Conservation (phyloP, 305 asterid species). For the Solanum hybrid region DNA sequence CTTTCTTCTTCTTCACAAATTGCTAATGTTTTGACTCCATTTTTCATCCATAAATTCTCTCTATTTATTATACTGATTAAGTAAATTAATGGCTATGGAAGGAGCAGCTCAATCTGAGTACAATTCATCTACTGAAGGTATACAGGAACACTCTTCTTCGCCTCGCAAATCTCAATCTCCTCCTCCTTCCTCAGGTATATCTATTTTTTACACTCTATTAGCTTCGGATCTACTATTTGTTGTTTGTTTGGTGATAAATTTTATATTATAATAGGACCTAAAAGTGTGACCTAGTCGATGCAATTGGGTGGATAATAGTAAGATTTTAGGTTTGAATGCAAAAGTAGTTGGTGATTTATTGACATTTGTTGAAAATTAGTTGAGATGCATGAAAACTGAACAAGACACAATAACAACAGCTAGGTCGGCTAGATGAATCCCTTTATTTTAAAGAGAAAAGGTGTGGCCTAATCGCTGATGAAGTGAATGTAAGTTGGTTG, state of each 20-base stretch:
- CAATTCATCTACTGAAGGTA: slow-evolving; percentile 2
- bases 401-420: not conserved
- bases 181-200: not conserved
- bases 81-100: not conserved
- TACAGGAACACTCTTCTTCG: not conserved
- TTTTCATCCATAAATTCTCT: not conserved
- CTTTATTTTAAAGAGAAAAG: not conserved
- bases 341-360: not conserved
- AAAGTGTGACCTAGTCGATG: not conserved
- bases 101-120: not conserved
- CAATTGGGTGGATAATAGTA: not conserved
- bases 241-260: not conserved
- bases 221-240: not conserved
- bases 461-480: not conserved
- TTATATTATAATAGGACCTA: not conserved
- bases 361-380: not conserved
- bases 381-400: not conserved
- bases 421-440: not conserved
- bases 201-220: not conserved
- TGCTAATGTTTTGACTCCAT: not conserved
- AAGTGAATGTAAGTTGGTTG: not conserved
- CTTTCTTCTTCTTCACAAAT: not conserved
- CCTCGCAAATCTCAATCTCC: slow-evolving; percentile 1
- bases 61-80: not conserved
- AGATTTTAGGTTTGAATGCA: not conserved